Evolutionary conservation across 495 filamentous ascomycete genomes (phyloP).

Genomic region (Penicillium daleae): DNA sequence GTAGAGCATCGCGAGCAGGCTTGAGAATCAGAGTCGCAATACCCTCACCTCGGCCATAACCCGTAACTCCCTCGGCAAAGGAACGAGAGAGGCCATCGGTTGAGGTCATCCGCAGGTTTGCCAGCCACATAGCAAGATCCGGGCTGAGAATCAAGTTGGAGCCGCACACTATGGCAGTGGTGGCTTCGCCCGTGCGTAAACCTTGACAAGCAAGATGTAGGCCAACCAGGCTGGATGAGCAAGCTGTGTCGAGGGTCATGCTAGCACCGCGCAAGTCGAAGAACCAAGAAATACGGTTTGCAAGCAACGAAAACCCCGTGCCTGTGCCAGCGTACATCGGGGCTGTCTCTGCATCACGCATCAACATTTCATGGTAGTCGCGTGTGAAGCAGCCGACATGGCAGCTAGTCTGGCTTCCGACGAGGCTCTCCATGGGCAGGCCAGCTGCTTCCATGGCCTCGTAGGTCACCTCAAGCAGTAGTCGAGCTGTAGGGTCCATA

Average conservation of each 20-base stretch:
- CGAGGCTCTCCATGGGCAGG: not conserved
- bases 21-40: not conserved
- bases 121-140: too few relatives aligned
- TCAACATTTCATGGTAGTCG: not conserved
- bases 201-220: not conserved
- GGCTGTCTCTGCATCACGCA: not conserved
- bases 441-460: not conserved
- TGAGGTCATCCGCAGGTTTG: too few relatives aligned
- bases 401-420: not conserved
- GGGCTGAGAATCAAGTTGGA: not conserved
- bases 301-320: too few relatives aligned
- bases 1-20: not conserved
- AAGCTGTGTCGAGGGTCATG: not conserved
- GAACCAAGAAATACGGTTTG: not conserved
- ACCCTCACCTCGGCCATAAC: not conserved
- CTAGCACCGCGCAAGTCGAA: not conserved
- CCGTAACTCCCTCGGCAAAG: not conserved
- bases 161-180: not conserved
- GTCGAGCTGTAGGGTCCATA: not conserved
- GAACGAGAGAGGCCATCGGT: too few relatives aligned
- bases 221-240: not conserved
- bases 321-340: not conserved
- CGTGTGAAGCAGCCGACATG: not conserved
- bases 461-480: not conserved
- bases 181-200: not conserved